Base-by-base conservation (phyloP, 1,139 yeast species). In the Pichia sp. region DNA sequence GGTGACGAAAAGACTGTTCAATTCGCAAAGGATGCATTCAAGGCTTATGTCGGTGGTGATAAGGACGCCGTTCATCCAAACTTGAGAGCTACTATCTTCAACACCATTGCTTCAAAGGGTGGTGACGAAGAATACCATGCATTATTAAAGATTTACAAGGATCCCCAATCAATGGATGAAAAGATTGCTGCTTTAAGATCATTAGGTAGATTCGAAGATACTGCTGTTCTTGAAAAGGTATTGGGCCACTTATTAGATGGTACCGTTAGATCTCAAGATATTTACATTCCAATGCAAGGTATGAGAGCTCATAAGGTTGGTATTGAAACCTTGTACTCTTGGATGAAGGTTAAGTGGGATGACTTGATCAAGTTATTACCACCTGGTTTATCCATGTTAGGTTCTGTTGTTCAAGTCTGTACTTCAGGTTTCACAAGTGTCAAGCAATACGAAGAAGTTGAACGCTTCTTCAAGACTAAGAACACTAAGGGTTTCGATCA, bases 281-380 rank as follows among this genome's bases (percentile, higher is more conserved):
- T 87, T 48, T 83, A 82, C 65, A 77, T 84, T 53, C 90, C 95
- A 58, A 73, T 91, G 77, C 77, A 72, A 53, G 90, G 94, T 35
- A 70, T 88, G 68, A 73, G 85, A 59, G 62, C 77, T 17, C 82
- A 81, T 60, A 72, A 69, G 48, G 73, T 71, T 39, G 96, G 96
- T 69, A 72, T 80, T 53, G 74, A 75, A 56, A 77, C 79, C 18
- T 68, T 83, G 56, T 91, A 93, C 90, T 54, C 62, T n/a, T 91
- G 96, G 96, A 63, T 84, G 57, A 77, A 77, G 55, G 59, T 55
- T n/a, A 83, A 90, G 66, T 90, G 94, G 91, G 88, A 79, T 50
- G 73, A 68, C 40, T 66, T 91, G 53, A 68, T 70, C 56, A 73
- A 78, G 62, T 71, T 76, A 58, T 76, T 88, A 63, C 96, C 97